Conservation (phyloP, 257 asterid species). For the Knoxia roxburghii region DNA sequence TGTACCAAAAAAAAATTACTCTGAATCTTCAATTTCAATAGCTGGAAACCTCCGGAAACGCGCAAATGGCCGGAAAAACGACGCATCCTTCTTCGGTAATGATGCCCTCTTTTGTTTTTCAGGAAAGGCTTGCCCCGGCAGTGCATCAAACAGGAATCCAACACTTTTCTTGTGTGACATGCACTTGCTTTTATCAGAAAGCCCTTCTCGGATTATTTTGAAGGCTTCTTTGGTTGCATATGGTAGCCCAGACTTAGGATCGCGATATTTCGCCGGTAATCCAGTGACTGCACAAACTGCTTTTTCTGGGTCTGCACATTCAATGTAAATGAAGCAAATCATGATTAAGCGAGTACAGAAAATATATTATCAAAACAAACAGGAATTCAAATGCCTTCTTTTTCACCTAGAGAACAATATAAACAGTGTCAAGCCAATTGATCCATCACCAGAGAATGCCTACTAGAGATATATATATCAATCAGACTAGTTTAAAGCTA, state of each 20-base stretch:
- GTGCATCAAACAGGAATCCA: constrained; percentile 44
- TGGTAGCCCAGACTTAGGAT: constrained; percentile 79
- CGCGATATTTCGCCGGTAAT: constrained; percentile 85
- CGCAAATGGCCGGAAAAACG: constrained; percentile 39
- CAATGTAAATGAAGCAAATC: constrained; percentile 18
- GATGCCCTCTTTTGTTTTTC: constrained; percentile 52
- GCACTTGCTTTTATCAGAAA: constrained; percentile 39
- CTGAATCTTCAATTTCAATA: constrained; percentile 33
- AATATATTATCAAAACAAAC: background rate
- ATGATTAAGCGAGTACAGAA: background rate
- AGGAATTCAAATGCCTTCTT: background rate
- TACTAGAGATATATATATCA: background rate
- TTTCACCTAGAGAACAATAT: background rate
- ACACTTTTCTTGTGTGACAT: constrained; percentile 30
- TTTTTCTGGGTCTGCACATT: constrained; percentile 71
- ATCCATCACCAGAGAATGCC: background rate
- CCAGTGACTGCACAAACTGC: constrained; percentile 79
- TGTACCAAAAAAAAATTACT: constrained; percentile 20
- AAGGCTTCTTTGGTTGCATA: constrained; percentile 98
- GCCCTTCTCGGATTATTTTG: constrained; percentile 64
- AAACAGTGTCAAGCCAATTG: background rate
- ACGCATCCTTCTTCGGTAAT: constrained; percentile 31
- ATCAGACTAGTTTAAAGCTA: background rate
- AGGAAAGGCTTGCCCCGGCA: constrained; percentile 57
- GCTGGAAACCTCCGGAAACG: constrained; percentile 60